Conservation (phyloP, 805 yeast species). For the Nakazawaea populi region DNA sequence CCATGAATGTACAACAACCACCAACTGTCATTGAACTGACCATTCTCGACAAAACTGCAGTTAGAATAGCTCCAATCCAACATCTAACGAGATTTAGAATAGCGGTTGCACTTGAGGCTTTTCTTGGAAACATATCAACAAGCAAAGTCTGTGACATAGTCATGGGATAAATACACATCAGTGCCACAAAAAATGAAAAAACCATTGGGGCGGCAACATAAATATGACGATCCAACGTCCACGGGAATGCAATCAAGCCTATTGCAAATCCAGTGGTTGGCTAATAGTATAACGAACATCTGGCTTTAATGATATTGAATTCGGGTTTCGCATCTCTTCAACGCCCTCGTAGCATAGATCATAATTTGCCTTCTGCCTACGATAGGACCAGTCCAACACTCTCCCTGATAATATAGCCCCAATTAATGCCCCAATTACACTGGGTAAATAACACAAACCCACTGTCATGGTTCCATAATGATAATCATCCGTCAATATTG, state of each 20-base stretch:
- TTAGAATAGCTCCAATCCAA: constrained; percentile 50
- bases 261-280: constrained; percentile 33
- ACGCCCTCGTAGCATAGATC: constrained; percentile 6
- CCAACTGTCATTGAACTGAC: constrained; percentile 48
- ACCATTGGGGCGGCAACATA: constrained; percentile 49
- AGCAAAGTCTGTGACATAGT: constrained; percentile 53
- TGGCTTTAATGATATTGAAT: constrained; percentile 44
- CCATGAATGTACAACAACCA: constrained; percentile 61
- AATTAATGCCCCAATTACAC: constrained; percentile 62
- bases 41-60: constrained; percentile 57
- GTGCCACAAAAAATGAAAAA: constrained; percentile 45
- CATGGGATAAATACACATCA: constrained; percentile 43
- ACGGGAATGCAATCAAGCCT: constrained; percentile 48
- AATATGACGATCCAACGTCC: constrained; percentile 47
- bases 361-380: constrained; percentile 26
- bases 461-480: constrained; percentile 46
- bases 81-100: constrained; percentile 65
- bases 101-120: constrained; percentile 31
- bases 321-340: constrained; percentile 16
- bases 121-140: constrained; percentile 36
- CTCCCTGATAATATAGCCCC: constrained; percentile 60
- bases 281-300: constrained; percentile 38
- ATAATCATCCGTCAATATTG: constrained; percentile 45
- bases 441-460: constrained; percentile 73
- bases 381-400: constrained; percentile 47